A percentile compares a stretch with the other conserved stretches of the same genome.
Evolutionary conservation across 2,329 filamentous ascomycete species (phyloP).

Genomic region (Trichoderma endophyticum): DNA sequence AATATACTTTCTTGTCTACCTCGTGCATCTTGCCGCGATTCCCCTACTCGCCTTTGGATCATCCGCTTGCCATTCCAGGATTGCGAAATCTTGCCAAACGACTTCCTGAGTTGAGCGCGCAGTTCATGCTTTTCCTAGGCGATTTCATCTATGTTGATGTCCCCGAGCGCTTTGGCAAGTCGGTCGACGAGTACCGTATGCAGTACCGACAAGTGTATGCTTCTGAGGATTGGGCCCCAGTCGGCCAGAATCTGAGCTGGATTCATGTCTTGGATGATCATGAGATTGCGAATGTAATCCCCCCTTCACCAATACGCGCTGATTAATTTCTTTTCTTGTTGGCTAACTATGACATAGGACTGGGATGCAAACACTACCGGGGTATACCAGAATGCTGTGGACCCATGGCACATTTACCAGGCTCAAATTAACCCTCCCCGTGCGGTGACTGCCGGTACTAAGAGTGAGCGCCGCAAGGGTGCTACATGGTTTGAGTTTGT

Average conservation of each 20-base stretch:
- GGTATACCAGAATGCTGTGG: conserved; percentile 73
- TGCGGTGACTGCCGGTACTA: conserved; percentile 48
- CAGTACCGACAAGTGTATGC: conserved; percentile 96
- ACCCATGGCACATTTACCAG: conserved; percentile 86
- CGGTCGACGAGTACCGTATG: conserved; percentile 73
- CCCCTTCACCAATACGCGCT: neutral
- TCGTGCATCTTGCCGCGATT: conserved; percentile 91
- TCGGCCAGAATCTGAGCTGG: conserved; percentile 83
- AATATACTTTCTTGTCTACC: conserved; percentile 86
- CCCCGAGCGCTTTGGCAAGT: conserved; percentile 70
- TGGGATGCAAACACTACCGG: conserved; percentile 80
- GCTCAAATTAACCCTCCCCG: conserved; percentile 76
- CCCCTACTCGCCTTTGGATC: conserved; percentile 80
- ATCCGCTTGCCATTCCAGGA: conserved; percentile 78
- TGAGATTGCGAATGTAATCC: conserved; percentile 86
- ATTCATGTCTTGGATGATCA: conserved; percentile 96
- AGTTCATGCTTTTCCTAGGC: conserved; percentile 78
- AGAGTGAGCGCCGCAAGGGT: conserved; percentile 40
- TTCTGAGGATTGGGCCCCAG: conserved; percentile 82
- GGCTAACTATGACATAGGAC: conserved; percentile 50
- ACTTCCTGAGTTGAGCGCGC: conserved; percentile 67
- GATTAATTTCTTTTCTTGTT: neutral
- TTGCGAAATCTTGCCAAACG: conserved; percentile 72
- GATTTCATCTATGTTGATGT: conserved; percentile 93
- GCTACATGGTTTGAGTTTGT: conserved; percentile 86